Evolutionary conservation across 2,329 filamentous ascomycete genomes (phyloP).

Genomic region (Berkeleyomyces basicola): DNA sequence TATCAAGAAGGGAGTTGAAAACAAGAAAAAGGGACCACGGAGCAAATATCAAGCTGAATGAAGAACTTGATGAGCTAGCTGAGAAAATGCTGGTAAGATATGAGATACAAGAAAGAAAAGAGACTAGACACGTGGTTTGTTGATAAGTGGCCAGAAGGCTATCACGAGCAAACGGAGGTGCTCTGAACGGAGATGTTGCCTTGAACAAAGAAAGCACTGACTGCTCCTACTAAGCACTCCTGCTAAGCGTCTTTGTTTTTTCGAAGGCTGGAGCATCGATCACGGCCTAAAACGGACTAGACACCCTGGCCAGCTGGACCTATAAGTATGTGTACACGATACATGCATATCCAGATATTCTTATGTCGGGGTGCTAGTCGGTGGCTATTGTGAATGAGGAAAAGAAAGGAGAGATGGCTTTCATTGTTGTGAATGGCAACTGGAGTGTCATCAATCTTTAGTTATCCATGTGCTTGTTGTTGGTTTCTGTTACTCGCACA

Average conservation of each 20-base stretch:
- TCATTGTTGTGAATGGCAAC: too few species aligned
- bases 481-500: not conserved
- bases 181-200: not conserved
- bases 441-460: too few species aligned
- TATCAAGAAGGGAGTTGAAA: not conserved
- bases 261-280: not conserved
- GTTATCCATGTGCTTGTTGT: not conserved
- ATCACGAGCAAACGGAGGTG: not conserved
- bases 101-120: not conserved
- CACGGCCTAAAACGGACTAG: not conserved
- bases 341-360: too few species aligned
- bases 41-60: not conserved
- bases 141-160: not conserved
- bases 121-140: not conserved
- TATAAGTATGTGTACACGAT: not conserved
- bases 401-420: not conserved
- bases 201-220: conserved; percentile 1
- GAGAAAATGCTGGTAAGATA: not conserved
- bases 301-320: not conserved
- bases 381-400: not conserved
- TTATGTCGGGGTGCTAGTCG: not conserved
- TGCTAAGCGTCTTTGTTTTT: not conserved
- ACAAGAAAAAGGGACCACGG: not conserved
- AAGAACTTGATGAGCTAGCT: not conserved
- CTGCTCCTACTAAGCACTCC: not conserved